Evolutionary conservation across 78 protist genomes (phyloP).

Genomic region (Chrysochromulina parva): DNA sequence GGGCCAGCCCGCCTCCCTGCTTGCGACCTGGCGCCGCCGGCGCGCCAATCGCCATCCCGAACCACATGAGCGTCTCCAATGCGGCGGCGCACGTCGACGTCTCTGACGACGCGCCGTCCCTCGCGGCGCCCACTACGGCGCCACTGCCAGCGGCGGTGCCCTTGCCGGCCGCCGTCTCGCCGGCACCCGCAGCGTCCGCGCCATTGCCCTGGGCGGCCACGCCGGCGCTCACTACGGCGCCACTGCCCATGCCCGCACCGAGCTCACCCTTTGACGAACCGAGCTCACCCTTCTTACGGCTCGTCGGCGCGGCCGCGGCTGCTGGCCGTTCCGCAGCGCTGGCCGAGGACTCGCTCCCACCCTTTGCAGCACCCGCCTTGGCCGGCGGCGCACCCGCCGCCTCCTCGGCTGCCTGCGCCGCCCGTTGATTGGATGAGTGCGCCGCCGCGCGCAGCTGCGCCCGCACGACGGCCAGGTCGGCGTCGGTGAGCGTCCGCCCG

Average conservation of each 20-base stretch:
- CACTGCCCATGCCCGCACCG: no score
- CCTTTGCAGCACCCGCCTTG: neutral
- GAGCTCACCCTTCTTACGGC: no score
- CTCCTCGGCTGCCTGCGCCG: neutral
- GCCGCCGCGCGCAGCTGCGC: neutral
- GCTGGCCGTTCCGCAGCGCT: neutral
- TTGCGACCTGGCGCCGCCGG: neutral
- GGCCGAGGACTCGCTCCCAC: neutral
- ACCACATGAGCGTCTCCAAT: constrained; percentile 6
- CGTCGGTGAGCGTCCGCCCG: neutral
- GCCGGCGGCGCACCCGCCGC: no score
- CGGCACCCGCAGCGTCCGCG: no score
- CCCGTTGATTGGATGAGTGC: neutral
- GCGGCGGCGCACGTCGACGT: constrained; percentile 14
- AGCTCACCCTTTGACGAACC: no score
- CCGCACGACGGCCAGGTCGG: neutral
- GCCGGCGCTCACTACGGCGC: no score
- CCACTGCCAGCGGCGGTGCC: no score
- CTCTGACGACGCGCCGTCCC: no score
- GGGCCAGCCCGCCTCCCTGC: neutral
- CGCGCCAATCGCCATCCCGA: neutral
- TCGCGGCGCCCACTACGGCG: no score
- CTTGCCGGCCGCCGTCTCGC: no score
- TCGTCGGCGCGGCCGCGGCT: neutral
- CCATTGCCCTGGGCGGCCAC: no score